These are phyloP conservation scores for Suillus occidentalis DNA, from an alignment of 768 basidiomycete species.

Conservation along the genomic window DNA sequence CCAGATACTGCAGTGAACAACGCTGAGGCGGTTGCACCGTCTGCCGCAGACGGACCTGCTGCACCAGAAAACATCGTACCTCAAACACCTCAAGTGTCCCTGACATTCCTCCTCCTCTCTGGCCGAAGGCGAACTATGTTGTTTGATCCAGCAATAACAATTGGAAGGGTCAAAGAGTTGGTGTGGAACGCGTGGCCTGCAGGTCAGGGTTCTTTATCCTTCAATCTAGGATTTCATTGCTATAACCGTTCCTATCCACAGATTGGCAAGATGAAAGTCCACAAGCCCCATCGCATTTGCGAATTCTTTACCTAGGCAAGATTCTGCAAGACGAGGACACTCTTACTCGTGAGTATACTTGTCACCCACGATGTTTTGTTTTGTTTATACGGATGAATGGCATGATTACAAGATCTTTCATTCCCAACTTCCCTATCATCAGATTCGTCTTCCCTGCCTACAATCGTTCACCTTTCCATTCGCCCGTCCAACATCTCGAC, in stretches of 20 bases:
- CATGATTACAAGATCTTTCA: conserved; percentile 24
- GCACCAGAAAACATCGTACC: conserved; percentile 35
- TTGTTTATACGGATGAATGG: neutral
- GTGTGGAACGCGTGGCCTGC: conserved; percentile 82
- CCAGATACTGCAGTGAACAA: conserved; percentile 11
- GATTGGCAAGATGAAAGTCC: conserved; percentile 83
- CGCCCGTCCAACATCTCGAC: conserved; percentile 54
- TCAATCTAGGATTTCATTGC: neutral
- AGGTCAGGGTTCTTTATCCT: conserved; percentile 41
- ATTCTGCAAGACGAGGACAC: conserved; percentile 86
- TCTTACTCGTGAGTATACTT: conserved; percentile 52
- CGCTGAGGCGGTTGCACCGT: conserved; percentile 9
- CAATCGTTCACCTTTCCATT: conserved; percentile 77
- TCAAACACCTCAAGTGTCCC: conserved; percentile 59
- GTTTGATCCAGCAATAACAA: conserved; percentile 72
- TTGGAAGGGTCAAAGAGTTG: conserved; percentile 80
- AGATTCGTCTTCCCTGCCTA: conserved; percentile 39
- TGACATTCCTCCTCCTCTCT: conserved; percentile 74
- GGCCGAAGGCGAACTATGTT: conserved; percentile 67
- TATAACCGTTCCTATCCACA: conserved; percentile 18
- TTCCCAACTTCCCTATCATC: conserved; percentile 31
- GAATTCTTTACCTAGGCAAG: conserved; percentile 74
- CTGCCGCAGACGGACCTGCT: conserved; percentile 7
- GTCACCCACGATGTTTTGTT: neutral
- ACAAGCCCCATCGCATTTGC: conserved; percentile 72